These are phyloP conservation scores for Suillus weaverae DNA, from an alignment of 768 basidiomycete species.

Conservation along the genomic window DNA sequence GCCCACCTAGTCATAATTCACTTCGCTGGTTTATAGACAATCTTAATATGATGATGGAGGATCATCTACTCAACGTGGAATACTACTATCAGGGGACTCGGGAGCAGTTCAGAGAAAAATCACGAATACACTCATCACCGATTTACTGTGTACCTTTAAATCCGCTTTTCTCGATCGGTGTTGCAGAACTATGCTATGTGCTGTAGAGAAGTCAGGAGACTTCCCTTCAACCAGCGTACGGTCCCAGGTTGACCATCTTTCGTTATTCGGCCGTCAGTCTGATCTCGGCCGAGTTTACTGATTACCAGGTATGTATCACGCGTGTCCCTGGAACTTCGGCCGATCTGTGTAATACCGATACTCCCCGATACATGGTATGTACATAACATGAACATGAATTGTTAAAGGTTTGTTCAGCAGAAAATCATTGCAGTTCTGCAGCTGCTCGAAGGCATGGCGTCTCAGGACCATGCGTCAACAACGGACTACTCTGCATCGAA, in stretches of 20 bases:
- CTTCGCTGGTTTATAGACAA: not conserved
- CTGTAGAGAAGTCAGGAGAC: not conserved
- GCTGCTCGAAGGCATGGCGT: not conserved
- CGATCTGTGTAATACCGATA: not conserved
- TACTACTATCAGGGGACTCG: not conserved
- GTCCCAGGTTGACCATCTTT: not conserved
- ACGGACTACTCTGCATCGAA: constrained; percentile 57
- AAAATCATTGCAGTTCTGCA: not conserved
- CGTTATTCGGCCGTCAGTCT: not conserved
- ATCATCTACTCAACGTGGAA: not conserved
- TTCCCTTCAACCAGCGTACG: not conserved
- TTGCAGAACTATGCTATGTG: not conserved
- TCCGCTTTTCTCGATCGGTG: not conserved
- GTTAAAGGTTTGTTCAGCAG: not conserved
- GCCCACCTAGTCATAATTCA: not conserved
- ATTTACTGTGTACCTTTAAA: not conserved
- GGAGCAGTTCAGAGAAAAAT: not conserved
- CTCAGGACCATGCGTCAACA: not conserved
- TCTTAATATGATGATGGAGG: not conserved
- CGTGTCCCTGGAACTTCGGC: not conserved
- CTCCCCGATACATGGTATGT: not conserved
- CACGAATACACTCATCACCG: not conserved
- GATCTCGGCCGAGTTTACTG: not conserved
- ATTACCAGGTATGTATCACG: no score
- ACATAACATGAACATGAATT: not conserved